phyloP scores from a whole-genome alignment of 306 rosid species.

The Rosa chinensis region DNA sequence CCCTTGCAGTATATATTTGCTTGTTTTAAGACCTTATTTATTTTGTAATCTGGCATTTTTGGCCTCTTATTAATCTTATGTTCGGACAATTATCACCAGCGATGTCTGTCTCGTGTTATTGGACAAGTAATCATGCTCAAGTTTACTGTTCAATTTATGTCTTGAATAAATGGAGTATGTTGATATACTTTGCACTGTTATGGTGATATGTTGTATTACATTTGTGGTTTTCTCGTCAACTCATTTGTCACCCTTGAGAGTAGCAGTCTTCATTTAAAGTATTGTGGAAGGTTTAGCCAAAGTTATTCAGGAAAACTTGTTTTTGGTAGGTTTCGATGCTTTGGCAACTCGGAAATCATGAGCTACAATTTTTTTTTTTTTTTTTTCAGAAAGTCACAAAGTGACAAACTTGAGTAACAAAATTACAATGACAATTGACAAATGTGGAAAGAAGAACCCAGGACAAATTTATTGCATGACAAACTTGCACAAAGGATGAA shows the following conservation, averaged over 20 bases:
- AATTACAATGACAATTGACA: not conserved
- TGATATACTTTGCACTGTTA: not conserved
- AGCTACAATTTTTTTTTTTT: not conserved
- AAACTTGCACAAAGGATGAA: not conserved
- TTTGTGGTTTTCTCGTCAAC: not conserved
- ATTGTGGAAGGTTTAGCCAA: not conserved
- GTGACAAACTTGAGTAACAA: not conserved
- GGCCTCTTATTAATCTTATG: not conserved
- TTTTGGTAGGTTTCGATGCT: not conserved
- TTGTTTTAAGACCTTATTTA: conserved; percentile 1
- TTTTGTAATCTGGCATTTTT: conserved; percentile 17
- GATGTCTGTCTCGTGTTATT: not conserved
- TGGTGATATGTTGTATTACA: too few relatives aligned
- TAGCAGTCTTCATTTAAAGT: not conserved
- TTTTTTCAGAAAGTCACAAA: not conserved
- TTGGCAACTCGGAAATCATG: not conserved
- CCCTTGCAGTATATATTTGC: conserved; percentile 30
- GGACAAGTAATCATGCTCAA: not conserved
- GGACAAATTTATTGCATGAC: not conserved
- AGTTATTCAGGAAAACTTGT: not conserved
- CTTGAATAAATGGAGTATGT: not conserved
- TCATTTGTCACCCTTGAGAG: not conserved
- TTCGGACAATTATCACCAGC: not conserved
- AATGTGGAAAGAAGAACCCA: not conserved
- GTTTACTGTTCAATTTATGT: not conserved